phyloP scores from a whole-genome alignment of 2,329 filamentous ascomycete genomes.

The Cytospora paraplurivora region DNA sequence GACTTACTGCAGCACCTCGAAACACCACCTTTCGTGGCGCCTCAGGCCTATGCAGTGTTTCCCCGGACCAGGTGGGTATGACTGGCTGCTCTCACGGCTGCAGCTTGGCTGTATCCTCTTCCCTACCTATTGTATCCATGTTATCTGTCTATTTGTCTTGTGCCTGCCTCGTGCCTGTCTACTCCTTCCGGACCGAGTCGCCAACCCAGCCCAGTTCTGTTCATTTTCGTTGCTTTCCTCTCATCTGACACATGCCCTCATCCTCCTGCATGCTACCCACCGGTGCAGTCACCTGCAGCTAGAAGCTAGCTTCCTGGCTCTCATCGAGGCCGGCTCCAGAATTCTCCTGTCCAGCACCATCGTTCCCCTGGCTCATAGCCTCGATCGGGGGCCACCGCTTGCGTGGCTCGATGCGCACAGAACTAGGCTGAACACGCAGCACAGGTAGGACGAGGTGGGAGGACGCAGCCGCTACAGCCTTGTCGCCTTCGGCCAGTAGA shows the following conservation, averaged over 20 bases:
- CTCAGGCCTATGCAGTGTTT: constrained; percentile 21
- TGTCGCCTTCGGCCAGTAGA: constrained; percentile 11
- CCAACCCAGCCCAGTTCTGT: not conserved
- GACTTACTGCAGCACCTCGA: constrained; percentile 5
- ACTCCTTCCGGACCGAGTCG: not conserved
- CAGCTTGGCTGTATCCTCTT: constrained; percentile 18
- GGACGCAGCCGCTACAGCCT: constrained; percentile 26
- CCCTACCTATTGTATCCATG: not conserved
- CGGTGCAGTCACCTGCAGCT: constrained; percentile 8
- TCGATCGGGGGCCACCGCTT: constrained; percentile 6
- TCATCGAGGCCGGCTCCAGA: not conserved
- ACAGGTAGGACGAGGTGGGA: constrained; percentile 22
- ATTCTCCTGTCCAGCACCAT: constrained; percentile 1
- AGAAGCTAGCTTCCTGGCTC: not conserved
- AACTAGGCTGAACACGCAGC: constrained; percentile 13
- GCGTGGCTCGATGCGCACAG: constrained; percentile 4
- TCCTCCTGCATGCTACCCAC: constrained; percentile 15
- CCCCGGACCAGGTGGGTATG: constrained; percentile 12
- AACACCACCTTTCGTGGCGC: constrained; percentile 24
- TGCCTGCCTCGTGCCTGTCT: not conserved
- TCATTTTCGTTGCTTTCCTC: not conserved
- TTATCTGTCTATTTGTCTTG: not conserved
- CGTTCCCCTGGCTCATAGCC: not conserved
- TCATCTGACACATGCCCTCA: constrained; percentile 5
- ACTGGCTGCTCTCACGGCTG: constrained; percentile 17